Evolutionary conservation across 768 basidiomycete genomes (phyloP), one percentile per base, ranked within the genome.

Genomic region (Mycena latifolia): DNA sequence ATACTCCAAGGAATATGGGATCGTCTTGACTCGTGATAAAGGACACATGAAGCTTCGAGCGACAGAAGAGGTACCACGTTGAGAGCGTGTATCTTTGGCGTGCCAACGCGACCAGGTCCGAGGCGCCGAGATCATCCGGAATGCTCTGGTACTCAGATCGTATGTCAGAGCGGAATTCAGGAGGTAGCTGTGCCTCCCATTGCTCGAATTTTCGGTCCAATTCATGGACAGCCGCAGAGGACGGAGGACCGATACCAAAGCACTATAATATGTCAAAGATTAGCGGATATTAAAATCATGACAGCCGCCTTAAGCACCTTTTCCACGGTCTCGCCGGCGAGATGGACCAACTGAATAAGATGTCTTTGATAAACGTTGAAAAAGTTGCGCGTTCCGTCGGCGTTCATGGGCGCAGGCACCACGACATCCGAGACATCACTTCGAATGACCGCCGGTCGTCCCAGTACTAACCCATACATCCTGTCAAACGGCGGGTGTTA

Each of bases 21-120:
- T 67, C 57, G 55, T 63, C 46, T 58, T 75, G 69, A 61, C 79
- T 79, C 66, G 79, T 82, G 25, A 81, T 76, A 45, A 80, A 81
- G 10, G 81, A 77, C 22, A 85, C 75, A 69, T 82, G 81, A 4
- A 88, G 72, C 63, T 84, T 85, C 63, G 83, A 76, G 37, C 84
- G 79, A 11, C 74, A 79, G 27, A 80, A 77, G 28, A 84, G 75
- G 69, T 83, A 85, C 83, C 84, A 85, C 15, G 80, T 83, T 25
- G 80, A 78, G 28, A 86, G 77, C 18, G 77, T 79, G 69, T 83
- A 80, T 33, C 82, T 73, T 65, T 86, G 84, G 39, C 78, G 81
- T 15, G 78, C 69, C n/a, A 80, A 69, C 15, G 74, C 73, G 51
- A 72, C 64, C 22, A 76, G 69, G 37, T 84, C 81, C 18, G 73